Evolutionary conservation across 345 rosid species (phyloP), one percentile per base, ranked within the genome.

Genomic region (Salix arbutifolia): DNA sequence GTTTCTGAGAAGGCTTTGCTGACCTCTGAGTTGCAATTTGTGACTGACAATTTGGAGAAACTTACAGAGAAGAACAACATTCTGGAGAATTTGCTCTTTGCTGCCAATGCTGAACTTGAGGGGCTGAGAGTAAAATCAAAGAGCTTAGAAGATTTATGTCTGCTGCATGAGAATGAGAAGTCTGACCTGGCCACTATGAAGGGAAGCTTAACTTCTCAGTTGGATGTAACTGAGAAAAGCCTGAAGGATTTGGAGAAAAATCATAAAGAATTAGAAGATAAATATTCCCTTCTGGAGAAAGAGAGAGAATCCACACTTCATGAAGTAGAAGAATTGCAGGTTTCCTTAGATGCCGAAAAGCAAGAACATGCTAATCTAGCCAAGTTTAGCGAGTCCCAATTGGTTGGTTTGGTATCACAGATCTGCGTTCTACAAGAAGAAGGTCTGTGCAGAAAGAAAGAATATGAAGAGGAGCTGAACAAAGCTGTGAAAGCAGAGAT

Each of bases 91-190:
- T 89, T 95, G 75, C 92, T 96, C 58, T 81, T 52, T 69, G 92
- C 90, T 83, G 88, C 93, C 65, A 89, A 85, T 86, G 90, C 88
- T 42, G 97, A 92, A 85, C 88, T 90, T 83, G 93, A 91, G 80
- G 90, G 78, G 50, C 83, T 82, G 78, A 87, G 82, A 85, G 79
- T 75, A 66, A 89, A 85, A 61, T 79, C 84, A 65, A 91, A 82
- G 82, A 85, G 88, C 73, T 78, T 94, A 64, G 96, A 91, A 84
- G 88, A 90, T 64, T 88, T 88, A 64, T 92, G 84, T 79, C 71
- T 72, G 72, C 68, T 80, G 80, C 90, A 92, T 79, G 91, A 79
- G 81, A 86, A 85, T 76, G 93, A 92, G 81, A 94, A 90, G 82
- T 85, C 86, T 25, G 78, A 79, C 74, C 84, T 96, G 80, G 79